Evolutionary conservation across 176 grass and related monocot genomes (phyloP), one percentile per base, ranked within the genome.

Genomic region (Tuctoria greenei): DNA sequence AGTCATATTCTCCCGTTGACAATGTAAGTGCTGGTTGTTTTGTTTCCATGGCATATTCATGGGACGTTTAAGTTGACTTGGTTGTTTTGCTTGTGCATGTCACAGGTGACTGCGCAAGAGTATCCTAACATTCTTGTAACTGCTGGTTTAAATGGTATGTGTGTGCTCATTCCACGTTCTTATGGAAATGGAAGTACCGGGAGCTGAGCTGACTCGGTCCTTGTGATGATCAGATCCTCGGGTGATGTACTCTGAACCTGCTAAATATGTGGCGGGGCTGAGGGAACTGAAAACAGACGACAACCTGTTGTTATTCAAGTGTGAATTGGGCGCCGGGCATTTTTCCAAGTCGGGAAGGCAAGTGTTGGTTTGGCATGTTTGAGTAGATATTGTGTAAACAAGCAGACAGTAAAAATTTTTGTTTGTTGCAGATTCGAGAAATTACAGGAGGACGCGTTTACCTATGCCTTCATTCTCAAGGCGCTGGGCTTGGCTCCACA

Each of bases 1-100:
- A 97, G 76, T 93, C 91, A 14, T 97, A 97, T 68, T 97, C 94
- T 82, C 91, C 94, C 20, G 83, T 97, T 82, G 94, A 97, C 69
- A 97, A 93, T 42, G 94, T 91, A 86, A 89, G 83, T 76, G 68
- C 25, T 27, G 2, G 2, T 34, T 13, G 7, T 28, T 72, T 34
- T 13, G 7, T 28, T 72, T 60, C 1, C 0, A 26, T n/a, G 12
- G 18, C 4, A 36, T 11, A 37, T 68, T 14, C 67, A 23, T 10
- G 35, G 31, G 31, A 31, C 31, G 31, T 31, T 31, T 31, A 31
- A 31, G 31, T 31, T 31, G 31, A 31, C 12, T 37, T 26, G 1
- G 35, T 2, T n/a, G 12, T 65, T 37, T 8, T 24, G 54, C 84
- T 64, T 83, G 21, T 67, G 40, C 58, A 42, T 74, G 75, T 45